Conservation (phyloP, 352 stramenopile genomes). For the Globisporangium spinosum region DNA sequence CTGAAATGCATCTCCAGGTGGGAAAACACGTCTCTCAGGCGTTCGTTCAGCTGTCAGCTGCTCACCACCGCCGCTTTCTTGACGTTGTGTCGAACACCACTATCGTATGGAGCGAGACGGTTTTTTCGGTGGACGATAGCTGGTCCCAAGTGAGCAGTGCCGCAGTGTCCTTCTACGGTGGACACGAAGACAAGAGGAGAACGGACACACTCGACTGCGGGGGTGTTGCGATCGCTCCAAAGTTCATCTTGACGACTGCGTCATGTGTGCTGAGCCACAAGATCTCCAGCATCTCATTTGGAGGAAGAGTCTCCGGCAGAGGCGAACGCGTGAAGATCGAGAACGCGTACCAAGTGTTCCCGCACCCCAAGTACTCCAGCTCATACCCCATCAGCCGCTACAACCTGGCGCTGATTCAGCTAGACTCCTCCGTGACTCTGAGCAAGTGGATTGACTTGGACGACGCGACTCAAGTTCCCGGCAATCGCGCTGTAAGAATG, state of each 20-base stretch:
- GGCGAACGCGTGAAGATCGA: slow-evolving; percentile 1
- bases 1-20: neutral
- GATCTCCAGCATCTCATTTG: neutral
- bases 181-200: neutral
- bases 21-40: slow-evolving; percentile 1
- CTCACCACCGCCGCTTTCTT: slow-evolving; percentile 5
- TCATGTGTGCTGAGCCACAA: neutral
- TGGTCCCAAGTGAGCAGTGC: neutral
- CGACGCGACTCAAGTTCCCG: neutral
- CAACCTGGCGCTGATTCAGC: slow-evolving; percentile 1
- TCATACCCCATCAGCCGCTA: neutral
- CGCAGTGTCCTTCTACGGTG: neutral
- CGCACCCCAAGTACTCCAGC: slow-evolving; percentile 1
- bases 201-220: neutral
- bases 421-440: neutral
- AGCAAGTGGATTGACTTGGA: neutral
- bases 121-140: neutral
- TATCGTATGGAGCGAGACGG: neutral
- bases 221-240: slow-evolving; percentile 1
- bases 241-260: slow-evolving; percentile 1
- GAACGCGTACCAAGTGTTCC: neutral
- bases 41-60: neutral
- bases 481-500: neutral
- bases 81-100: neutral
- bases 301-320: neutral